These are phyloP conservation scores for Phylloporus rhodoxanthus DNA, from an alignment of 768 basidiomycete species.

Conservation along the genomic window DNA sequence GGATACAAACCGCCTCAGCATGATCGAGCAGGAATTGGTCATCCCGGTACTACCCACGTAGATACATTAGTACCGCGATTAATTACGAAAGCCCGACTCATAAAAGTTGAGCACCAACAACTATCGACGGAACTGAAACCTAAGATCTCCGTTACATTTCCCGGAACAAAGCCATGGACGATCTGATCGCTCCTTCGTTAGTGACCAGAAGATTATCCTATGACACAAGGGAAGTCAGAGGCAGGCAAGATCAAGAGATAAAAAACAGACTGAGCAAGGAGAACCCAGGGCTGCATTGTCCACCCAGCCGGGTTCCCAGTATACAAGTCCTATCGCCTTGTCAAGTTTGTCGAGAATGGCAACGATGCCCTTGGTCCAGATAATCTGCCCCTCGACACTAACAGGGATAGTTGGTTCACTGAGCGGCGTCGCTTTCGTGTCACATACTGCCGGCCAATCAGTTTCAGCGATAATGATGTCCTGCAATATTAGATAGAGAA, in stretches of 20 bases:
- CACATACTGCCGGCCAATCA: background rate
- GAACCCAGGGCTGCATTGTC: background rate
- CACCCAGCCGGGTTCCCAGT: background rate
- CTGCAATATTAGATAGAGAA: background rate
- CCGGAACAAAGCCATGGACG: background rate
- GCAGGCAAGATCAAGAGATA: background rate
- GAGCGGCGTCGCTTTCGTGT: background rate
- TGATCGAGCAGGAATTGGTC: background rate
- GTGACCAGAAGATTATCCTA: background rate
- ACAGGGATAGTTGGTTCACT: background rate
- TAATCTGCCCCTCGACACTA: background rate
- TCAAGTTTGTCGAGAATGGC: background rate
- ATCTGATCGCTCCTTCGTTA: background rate
- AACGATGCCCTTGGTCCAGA: background rate
- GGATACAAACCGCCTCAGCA: background rate
- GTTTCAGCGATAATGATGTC: background rate
- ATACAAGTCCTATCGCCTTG: background rate
- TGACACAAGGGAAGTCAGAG: background rate
- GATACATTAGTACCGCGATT: background rate
- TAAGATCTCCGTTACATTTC: background rate
- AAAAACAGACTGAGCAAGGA: background rate
- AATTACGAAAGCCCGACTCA: background rate
- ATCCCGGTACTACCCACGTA: background rate
- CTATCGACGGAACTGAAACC: background rate
- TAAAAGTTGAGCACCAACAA: no score